These are phyloP conservation scores for Lepidium africanum DNA, from an alignment of 345 rosid genomes.

Conservation along the genomic window DNA sequence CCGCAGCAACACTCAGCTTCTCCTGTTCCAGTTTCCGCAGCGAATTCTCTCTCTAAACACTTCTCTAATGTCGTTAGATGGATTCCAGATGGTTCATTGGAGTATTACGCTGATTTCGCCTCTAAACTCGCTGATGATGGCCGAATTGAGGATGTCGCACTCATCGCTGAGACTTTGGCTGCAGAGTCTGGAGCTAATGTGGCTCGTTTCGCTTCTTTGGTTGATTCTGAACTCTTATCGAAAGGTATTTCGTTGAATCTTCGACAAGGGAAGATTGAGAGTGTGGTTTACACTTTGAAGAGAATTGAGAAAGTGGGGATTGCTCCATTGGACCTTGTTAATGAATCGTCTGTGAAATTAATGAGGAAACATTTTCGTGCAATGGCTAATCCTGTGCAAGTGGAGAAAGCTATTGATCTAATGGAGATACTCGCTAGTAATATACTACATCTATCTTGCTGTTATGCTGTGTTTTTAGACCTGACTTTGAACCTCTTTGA, in stretches of 20 bases:
- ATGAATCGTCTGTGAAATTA: conserved; percentile 33
- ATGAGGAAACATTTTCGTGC: conserved; percentile 50
- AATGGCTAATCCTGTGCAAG: conserved; percentile 40
- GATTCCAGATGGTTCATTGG: conserved; percentile 29
- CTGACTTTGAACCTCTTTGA: not conserved
- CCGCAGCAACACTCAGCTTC: conserved; percentile 19
- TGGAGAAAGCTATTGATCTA: conserved; percentile 45
- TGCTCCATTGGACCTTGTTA: conserved; percentile 45
- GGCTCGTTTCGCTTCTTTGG: conserved; percentile 40
- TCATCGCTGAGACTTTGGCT: conserved; percentile 48
- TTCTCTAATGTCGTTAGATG: conserved; percentile 29
- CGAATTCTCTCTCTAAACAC: conserved; percentile 18
- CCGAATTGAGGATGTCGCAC: conserved; percentile 52
- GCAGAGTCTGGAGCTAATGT: conserved; percentile 45
- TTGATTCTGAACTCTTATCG: conserved; percentile 37
- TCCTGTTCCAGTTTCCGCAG: conserved; percentile 23
- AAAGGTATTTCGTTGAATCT: conserved; percentile 45
- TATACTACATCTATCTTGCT: not conserved
- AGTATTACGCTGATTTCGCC: conserved; percentile 48
- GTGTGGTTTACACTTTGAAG: conserved; percentile 47
- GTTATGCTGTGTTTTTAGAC: not conserved
- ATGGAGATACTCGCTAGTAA: conserved; percentile 76
- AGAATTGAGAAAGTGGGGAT: conserved; percentile 48
- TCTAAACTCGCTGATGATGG: conserved; percentile 65
- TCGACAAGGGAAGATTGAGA: conserved; percentile 44